A percentile compares a stretch with the other conserved stretches of the same genome.
phyloP scores from a whole-genome alignment of 2,329 filamentous ascomycete genomes.

The Trichoderma aggressivum region DNA sequence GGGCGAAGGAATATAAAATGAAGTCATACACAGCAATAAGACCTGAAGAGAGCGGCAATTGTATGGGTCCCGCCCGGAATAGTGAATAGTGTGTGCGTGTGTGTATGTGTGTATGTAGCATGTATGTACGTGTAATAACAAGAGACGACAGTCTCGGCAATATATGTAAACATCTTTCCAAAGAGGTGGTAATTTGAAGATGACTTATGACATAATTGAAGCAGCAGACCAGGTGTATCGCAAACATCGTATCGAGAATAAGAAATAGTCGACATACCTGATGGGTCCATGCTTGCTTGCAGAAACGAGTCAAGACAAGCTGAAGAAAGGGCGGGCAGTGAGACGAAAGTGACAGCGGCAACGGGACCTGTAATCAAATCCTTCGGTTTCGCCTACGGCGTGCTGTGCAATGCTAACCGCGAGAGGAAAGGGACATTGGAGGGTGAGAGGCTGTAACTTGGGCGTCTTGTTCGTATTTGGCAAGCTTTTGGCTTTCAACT shows the following conservation, averaged over 20 bases:
- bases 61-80: not conserved
- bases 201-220: not conserved
- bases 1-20: not conserved
- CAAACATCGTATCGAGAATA: not conserved
- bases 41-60: not conserved
- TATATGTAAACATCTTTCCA: not conserved
- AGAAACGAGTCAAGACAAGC: not conserved
- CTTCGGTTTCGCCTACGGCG: not conserved
- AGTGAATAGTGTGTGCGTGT: not conserved
- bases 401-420: not conserved
- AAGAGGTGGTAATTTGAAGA: not conserved
- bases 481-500: not conserved
- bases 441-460: not conserved
- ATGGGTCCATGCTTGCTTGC: not conserved
- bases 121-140: not conserved
- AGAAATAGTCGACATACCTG: not conserved
- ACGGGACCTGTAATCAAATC: not conserved
- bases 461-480: not conserved
- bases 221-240: not conserved
- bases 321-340: not conserved
- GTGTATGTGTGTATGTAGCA: not conserved
- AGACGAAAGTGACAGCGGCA: not conserved
- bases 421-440: not conserved
- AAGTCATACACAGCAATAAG: not conserved
- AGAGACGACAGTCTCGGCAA: not conserved